phyloP scores from a whole-genome alignment of 1,139 yeast genomes.

The Yamadazyma spencermartinsiae region DNA sequence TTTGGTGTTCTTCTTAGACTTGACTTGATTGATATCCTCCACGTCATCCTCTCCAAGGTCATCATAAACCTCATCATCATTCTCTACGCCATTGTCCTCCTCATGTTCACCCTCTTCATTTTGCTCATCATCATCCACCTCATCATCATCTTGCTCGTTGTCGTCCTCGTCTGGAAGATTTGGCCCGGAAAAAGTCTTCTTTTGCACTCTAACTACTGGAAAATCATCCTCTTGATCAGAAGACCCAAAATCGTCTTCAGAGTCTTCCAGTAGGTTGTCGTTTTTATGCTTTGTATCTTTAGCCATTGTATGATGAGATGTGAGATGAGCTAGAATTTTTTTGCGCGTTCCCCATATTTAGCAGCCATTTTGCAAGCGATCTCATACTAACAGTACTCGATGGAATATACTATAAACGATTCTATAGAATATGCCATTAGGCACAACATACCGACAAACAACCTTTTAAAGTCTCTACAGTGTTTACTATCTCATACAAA shows the following conservation, averaged over 20 bases:
- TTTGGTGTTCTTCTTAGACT: conserved; percentile 23
- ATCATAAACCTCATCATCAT: conserved; percentile 14
- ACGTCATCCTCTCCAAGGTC: conserved; percentile 22
- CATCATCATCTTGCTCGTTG: conserved; percentile 11
- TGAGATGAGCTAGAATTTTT: not conserved
- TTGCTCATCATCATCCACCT: conserved; percentile 12
- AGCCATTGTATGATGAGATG: not conserved
- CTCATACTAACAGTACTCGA: too few species aligned
- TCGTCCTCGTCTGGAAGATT: conserved; percentile 15
- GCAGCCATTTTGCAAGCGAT: too few species aligned
- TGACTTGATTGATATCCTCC: conserved; percentile 18
- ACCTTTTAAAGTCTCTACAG: too few species aligned
- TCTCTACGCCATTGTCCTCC: conserved; percentile 8
- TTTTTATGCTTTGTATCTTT: not conserved
- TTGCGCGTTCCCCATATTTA: not conserved
- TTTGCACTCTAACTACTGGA: conserved; percentile 18
- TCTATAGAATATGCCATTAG: too few species aligned
- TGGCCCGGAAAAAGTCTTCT: conserved; percentile 13
- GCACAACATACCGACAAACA: too few species aligned
- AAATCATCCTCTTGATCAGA: conserved; percentile 17
- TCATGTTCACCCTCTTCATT: conserved; percentile 14
- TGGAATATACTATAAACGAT: too few species aligned
- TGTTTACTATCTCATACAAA: too few species aligned
- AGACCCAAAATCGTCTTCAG: conserved; percentile 22
- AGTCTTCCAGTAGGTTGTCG: conserved; percentile 7